Conservation (phyloP, 2,329 filamentous ascomycete species). For the Dactylellina cionopaga region DNA sequence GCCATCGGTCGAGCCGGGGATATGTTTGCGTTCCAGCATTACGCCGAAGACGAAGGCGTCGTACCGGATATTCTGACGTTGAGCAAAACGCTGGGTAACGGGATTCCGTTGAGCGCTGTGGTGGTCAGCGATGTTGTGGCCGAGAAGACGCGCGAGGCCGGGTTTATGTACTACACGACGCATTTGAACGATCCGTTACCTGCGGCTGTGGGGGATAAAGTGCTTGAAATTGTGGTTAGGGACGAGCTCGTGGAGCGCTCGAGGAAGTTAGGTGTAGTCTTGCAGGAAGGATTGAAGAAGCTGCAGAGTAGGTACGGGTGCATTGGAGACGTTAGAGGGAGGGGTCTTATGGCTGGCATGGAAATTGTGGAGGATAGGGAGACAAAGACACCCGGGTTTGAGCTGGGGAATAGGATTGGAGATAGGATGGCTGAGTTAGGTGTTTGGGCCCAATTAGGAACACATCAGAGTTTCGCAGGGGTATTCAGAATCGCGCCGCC, state of each 20-base stretch:
- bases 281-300: conserved; percentile 64
- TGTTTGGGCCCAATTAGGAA: conserved; percentile 69
- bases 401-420: conserved; percentile 65
- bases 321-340: conserved; percentile 71
- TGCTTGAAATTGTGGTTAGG: conserved; percentile 70
- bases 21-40: conserved; percentile 70
- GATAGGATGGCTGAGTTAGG: conserved; percentile 66
- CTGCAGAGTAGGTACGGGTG: conserved; percentile 68
- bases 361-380: conserved; percentile 68
- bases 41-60: conserved; percentile 61
- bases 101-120: conserved; percentile 69
- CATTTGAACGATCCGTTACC: conserved; percentile 72
- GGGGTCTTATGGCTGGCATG: conserved; percentile 69
- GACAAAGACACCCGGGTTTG: conserved; percentile 64
- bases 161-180: conserved; percentile 70
- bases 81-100: conserved; percentile 71
- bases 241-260: conserved; percentile 67
- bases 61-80: conserved; percentile 71
- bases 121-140: conserved; percentile 67
- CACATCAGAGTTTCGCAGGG: conserved; percentile 67
- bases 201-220: conserved; percentile 70
- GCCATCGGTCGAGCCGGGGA: conserved; percentile 68
- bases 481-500: conserved; percentile 71
- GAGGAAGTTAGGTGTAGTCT: conserved; percentile 62
- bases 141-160: conserved; percentile 64